Conservation (phyloP, 2,329 filamentous ascomycete species). For the Corynespora cassiicola region DNA sequence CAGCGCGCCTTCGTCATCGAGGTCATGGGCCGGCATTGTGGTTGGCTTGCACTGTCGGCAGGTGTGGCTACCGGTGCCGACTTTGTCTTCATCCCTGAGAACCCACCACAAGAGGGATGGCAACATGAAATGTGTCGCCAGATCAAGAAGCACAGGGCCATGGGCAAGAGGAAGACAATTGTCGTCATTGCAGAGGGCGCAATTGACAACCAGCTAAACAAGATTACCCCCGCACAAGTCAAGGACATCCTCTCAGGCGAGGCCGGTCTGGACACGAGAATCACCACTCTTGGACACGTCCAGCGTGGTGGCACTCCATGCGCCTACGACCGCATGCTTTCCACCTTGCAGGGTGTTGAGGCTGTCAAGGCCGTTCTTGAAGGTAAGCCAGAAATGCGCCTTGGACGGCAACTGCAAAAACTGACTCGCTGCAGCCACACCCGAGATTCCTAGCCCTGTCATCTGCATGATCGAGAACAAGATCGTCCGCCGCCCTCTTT, state of each 20-base stretch:
- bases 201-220: constrained; percentile 71
- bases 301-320: constrained; percentile 92
- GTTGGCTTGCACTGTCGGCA: constrained; percentile 95
- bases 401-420: too few species aligned
- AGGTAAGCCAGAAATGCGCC: too few species aligned
- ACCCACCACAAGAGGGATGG: constrained; percentile 88
- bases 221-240: constrained; percentile 81
- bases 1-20: constrained; percentile 94
- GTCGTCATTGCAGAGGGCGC: constrained; percentile 98
- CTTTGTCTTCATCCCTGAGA: constrained; percentile 96
- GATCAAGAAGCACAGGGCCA: constrained; percentile 72
- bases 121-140: constrained; percentile 52
- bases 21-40: constrained; percentile 97
- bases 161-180: constrained; percentile 96
- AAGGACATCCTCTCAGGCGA: constrained; percentile 86
- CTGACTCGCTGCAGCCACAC: constrained; percentile 79
- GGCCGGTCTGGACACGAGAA: constrained; percentile 85
- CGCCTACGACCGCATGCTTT: constrained; percentile 92
- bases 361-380: constrained; percentile 41
- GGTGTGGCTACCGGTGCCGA: constrained; percentile 94
- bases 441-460: constrained; percentile 88
- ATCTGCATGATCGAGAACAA: constrained; percentile 99
- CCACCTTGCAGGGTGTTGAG: constrained; percentile 75
- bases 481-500: constrained; percentile 86
- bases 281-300: constrained; percentile 96